Evolutionary conservation across 192 early-diverging fungal species (phyloP), one percentile per base, ranked within the genome.

Genomic region (Linnemannia schmuckeri): DNA sequence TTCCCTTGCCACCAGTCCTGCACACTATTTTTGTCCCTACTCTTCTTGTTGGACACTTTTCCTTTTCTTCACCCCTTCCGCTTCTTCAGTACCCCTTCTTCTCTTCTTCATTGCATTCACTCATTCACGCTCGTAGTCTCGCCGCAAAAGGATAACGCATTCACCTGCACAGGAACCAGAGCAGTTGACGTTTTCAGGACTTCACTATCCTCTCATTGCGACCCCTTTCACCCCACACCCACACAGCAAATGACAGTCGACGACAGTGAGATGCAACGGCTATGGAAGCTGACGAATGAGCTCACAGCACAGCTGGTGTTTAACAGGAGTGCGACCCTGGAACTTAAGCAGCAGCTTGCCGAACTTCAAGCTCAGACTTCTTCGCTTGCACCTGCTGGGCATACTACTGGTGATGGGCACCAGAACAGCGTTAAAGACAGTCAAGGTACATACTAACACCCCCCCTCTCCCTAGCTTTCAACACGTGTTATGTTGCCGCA

Each of bases 271-370:
- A 83, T 88, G 79, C 90, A 91, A 71, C 80, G 73, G 72, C 70
- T 91, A 44, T 89, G 88, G 80, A 90, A 89, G 57, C 80, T 90
- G 30, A 89, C 90, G 27, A 91, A 88, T 72, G 90, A 91, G 72
- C 74, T 91, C 27, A 81, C 86, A 12, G 80, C 85, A 40, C 89
- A 90, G 63, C 81, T 85, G 47, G 86, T 88, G 37, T 82, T 81
- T 24, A 91, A 91, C 74, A 85, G 88, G 33, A 87, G 81, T 33
- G 77, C 83, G 10, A 76, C 83, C 20, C 37, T 81, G 0, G 83
- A 79, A 18, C 57, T 91, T 9, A 83, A 84, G 35, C 72, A 77
- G 38, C 89, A 91, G 52, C 74, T 91, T 20, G 72, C 72, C 13
- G 83, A 89, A 74, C 66, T 89, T n/a, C 85, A 89, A 72, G 87